Base-by-base conservation (phyloP, 345 rosid genomes). In the Erucastrum elatum region DNA sequence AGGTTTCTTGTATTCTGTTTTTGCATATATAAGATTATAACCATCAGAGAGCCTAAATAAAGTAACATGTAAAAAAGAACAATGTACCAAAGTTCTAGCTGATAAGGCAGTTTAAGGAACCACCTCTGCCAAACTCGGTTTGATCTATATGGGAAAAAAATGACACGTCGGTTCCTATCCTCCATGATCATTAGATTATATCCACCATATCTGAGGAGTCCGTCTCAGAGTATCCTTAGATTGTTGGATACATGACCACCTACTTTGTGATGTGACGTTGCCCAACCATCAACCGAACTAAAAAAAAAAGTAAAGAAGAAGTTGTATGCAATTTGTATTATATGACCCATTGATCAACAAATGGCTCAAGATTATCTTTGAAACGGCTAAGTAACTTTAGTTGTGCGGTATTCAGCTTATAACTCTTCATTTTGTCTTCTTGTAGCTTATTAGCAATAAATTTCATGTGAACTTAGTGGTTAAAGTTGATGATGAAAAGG, bases 371-470 rank as follows among this genome's bases (percentile, higher is more conserved):
- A 64, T 33, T 4, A 64, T 33, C 26, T 64, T 33, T 33, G 44
- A 33, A 33, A 64, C 67, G 44, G 26, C 12, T 31, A 83, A 56
- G 87, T 88, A 49, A 87, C 83, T 30, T 90, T 85, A 7, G 75
- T 15, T 33, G 89, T 69, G 4, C 81, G 84, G 58, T 80, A 83
- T 3, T 86, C 88, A 13, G 41, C 60, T 71, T 56, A 44, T 71
- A 89, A 4, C 34, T 33, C 70, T 35, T 63, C 79, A 66, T 81
- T 83, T 56, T 53, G 75, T 67, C 70, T 87, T 6, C 70, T 87
- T 6, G 77, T 72, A 58, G 87, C 86, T 26, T 70, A 80, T 82
- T 96, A 90, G 77, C 75, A 85, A 71, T 61, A 62, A 1, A 26
- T 64, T 64, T 64, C 44, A 64, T 64, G 44, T 64, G 67, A 64